A percentile compares a stretch with the other conserved stretches of the same genome.
Evolutionary conservation across 257 asterid species (phyloP).

Genomic region (Ehretia macrophylla): DNA sequence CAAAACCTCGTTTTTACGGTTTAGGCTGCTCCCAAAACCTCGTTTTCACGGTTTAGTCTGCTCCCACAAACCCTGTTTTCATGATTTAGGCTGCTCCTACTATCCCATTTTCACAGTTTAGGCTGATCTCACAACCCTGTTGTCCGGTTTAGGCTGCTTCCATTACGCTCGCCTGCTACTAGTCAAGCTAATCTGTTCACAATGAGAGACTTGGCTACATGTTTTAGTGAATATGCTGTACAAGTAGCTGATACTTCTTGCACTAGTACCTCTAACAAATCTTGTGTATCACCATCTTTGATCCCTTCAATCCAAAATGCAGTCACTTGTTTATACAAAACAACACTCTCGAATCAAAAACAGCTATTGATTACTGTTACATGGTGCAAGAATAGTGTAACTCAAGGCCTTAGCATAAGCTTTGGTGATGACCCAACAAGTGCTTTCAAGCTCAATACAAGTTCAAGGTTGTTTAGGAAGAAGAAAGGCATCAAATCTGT

Average conservation of each 20-base stretch:
- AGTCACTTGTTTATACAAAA: constrained; percentile 49
- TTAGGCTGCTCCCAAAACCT: too few species aligned
- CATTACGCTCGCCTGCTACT: too few species aligned
- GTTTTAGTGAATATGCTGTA: constrained; percentile 63
- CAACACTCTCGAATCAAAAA: constrained; percentile 38
- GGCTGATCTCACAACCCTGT: too few species aligned
- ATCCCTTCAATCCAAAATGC: constrained; percentile 54
- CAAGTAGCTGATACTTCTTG: constrained; percentile 68
- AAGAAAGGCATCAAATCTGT: constrained; percentile 46
- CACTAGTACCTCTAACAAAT: constrained; percentile 38
- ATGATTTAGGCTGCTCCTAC: too few species aligned
- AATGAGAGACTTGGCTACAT: constrained; percentile 71
- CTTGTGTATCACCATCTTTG: constrained; percentile 46
- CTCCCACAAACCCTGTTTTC: too few species aligned
- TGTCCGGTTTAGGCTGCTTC: too few species aligned
- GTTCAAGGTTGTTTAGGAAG: constrained; percentile 57
- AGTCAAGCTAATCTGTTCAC: too few species aligned
- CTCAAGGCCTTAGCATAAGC: constrained; percentile 42
- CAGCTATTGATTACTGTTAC: constrained; percentile 44
- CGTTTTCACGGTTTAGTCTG: too few species aligned
- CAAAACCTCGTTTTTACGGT: too few species aligned
- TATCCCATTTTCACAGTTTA: too few species aligned
- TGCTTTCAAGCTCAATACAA: constrained; percentile 49
- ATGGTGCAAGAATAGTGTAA: constrained; percentile 48
- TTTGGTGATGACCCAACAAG: constrained; percentile 40